These are phyloP conservation scores for Ehretia macrophylla DNA, from an alignment of 257 asterid species.

Conservation along the genomic window DNA sequence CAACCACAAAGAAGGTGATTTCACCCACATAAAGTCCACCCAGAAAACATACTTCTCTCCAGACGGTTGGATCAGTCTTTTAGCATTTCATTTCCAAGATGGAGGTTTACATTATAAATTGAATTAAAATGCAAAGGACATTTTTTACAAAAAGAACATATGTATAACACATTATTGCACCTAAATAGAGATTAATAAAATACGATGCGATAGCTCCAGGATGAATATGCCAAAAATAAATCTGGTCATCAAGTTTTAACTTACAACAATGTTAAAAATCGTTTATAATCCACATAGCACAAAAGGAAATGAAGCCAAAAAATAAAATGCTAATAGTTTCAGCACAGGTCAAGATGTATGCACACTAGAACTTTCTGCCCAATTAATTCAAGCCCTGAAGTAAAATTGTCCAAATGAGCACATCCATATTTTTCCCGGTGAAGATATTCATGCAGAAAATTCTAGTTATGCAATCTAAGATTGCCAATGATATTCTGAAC, in stretches of 20 bases:
- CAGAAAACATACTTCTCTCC: conserved; percentile 11
- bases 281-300: background rate
- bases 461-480: conserved; percentile 15
- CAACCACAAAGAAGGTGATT: conserved; percentile 7
- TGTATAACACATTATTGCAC: no score
- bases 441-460: conserved; percentile 75
- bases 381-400: conserved; percentile 91
- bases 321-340: background rate
- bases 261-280: no score
- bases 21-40: no score
- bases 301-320: background rate
- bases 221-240: no score
- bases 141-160: no score
- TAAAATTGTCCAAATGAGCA: conserved; percentile 91
- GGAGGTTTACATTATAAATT: no score
- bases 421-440: conserved; percentile 90
- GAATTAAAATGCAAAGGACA: no score
- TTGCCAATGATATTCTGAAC: conserved; percentile 9
- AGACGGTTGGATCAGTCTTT: conserved; percentile 3
- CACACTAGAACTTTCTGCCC: conserved; percentile 71
- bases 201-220: no score
- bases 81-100: conserved; percentile 34
- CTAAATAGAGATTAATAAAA: no score
- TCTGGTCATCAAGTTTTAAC: no score
- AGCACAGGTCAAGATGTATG: background rate